phyloP scores from a whole-genome alignment of 2,329 filamentous ascomycete genomes.

The Clarireedia paspali region DNA sequence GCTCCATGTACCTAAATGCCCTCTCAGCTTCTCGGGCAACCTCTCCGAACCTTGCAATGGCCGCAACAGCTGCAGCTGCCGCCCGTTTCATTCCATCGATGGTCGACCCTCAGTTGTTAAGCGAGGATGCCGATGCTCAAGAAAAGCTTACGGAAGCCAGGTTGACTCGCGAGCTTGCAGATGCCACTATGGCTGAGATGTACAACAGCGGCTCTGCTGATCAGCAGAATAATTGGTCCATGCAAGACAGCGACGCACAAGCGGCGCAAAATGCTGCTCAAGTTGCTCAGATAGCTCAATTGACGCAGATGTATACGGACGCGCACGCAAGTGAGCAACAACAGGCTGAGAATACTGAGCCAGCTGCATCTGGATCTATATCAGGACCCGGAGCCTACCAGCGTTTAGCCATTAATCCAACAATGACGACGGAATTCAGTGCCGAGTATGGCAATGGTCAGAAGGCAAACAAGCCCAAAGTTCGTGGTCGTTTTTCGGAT shows the following conservation, averaged over 20 bases:
- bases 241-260: constrained; percentile 16
- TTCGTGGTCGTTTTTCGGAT: constrained; percentile 49
- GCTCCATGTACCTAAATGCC: background rate
- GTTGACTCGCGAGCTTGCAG: constrained; percentile 20
- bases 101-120: constrained; percentile 29
- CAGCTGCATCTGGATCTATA: constrained; percentile 5
- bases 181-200: constrained; percentile 17
- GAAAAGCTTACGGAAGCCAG: constrained; percentile 15
- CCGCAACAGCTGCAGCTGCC: constrained; percentile 24
- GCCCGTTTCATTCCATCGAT: constrained; percentile 26
- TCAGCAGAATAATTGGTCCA: constrained; percentile 22
- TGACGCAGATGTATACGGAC: constrained; percentile 17
- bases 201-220: constrained; percentile 14
- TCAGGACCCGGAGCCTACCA: constrained; percentile 5
- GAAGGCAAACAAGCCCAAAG: constrained; percentile 33
- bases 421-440: constrained; percentile 27
- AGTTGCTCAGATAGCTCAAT: constrained; percentile 11
- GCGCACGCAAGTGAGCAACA: constrained; percentile 12
- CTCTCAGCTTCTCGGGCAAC: constrained; percentile 19
- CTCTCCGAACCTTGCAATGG: constrained; percentile 25
- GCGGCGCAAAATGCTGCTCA: constrained; percentile 1
- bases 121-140: constrained; percentile 19
- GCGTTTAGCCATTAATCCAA: constrained; percentile 19
- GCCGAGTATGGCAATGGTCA: constrained; percentile 28
- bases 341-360: background rate